Evolutionary conservation across 2,329 filamentous ascomycete species (phyloP).

Genomic region (Raffaelea arxii): DNA sequence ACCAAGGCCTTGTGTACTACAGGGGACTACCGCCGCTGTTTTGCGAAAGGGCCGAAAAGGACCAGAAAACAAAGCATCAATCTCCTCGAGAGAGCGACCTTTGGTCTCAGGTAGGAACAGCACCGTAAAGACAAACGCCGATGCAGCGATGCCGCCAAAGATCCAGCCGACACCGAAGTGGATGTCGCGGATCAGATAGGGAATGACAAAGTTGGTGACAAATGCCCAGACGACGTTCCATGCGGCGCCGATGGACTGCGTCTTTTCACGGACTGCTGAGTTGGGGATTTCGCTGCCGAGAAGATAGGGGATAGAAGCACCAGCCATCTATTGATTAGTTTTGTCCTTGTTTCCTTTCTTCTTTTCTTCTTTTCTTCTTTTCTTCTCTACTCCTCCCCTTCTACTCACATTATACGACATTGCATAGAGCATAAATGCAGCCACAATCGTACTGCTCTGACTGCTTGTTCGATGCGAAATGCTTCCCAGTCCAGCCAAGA

Average conservation of each 20-base stretch:
- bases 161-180: constrained; percentile 15
- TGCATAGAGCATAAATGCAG: constrained; percentile 12
- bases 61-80: constrained; percentile 8
- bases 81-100: constrained; percentile 8
- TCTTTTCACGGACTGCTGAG: constrained; percentile 14
- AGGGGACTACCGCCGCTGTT: no score
- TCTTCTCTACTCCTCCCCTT: no score
- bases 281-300: constrained; percentile 14
- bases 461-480: constrained; percentile 1
- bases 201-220: constrained; percentile 15
- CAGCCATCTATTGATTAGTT: no score
- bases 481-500: constrained; percentile 10
- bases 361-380: no score
- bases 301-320: constrained; percentile 14
- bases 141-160: constrained; percentile 12
- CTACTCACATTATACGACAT: constrained; percentile 11
- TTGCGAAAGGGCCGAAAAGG: constrained; percentile 9
- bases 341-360: no score
- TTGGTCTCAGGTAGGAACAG: constrained; percentile 13
- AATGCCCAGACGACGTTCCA: constrained; percentile 17
- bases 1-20: no score
- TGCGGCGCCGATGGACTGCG: constrained; percentile 12
- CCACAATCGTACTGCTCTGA: constrained; percentile 10
- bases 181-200: constrained; percentile 13
- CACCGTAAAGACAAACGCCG: constrained; percentile 13